phyloP scores from a whole-genome alignment of 768 basidiomycete species.

The Boletus eberwhitei region DNA sequence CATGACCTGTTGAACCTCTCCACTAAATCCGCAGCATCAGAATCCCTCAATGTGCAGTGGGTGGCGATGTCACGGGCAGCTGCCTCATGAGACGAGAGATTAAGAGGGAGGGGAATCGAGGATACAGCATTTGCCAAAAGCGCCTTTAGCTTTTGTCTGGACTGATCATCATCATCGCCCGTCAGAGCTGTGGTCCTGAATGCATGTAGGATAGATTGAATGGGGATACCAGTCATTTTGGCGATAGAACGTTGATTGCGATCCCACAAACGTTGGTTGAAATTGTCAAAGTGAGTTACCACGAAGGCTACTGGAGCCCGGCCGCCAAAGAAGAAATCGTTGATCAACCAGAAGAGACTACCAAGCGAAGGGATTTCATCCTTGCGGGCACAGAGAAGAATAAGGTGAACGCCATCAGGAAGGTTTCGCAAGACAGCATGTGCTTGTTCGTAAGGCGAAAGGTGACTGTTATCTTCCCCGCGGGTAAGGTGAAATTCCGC shows the following conservation, averaged over 20 bases:
- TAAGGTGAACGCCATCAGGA: conserved; percentile 31
- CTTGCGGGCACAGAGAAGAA: conserved; percentile 34
- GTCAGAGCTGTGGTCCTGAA: no score
- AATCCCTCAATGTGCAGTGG: no score
- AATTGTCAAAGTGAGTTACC: conserved; percentile 31
- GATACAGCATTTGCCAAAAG: no score
- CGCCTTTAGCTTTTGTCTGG: no score
- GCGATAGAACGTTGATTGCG: conserved; percentile 12
- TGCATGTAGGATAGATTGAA: no score
- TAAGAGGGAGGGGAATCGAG: no score
- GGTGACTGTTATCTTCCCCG: background rate
- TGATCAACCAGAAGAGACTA: conserved; percentile 33
- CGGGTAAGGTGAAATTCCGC: conserved; percentile 18
- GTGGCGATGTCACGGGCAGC: no score
- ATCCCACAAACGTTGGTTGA: conserved; percentile 33
- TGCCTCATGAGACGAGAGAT: no score
- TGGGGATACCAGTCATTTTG: no score
- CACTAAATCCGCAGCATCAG: no score
- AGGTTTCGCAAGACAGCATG: conserved; percentile 28
- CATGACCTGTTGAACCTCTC: no score
- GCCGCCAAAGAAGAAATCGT: conserved; percentile 31
- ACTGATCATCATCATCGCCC: no score
- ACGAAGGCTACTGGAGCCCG: conserved; percentile 34
- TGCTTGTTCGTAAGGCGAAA: conserved; percentile 16
- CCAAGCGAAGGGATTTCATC: conserved; percentile 26